A percentile compares a stretch with the other conserved stretches of the same genome.
phyloP scores from a whole-genome alignment of 306 rosid genomes.

The Rosa rugosa region DNA sequence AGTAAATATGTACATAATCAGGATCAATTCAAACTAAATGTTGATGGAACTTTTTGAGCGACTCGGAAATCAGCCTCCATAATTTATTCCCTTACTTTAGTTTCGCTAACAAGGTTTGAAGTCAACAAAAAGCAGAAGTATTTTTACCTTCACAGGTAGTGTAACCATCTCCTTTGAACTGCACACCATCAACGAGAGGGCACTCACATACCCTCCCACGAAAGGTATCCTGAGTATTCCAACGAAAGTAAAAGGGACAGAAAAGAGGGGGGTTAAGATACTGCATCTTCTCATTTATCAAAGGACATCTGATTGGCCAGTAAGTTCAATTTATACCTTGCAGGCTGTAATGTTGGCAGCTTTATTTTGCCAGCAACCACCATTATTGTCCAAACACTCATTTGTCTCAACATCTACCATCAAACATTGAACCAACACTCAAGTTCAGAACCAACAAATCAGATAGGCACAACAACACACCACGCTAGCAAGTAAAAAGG shows the following conservation, averaged over 20 bases:
- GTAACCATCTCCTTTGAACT: constrained; percentile 99
- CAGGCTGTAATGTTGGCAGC: constrained; percentile 88
- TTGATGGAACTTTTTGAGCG: neutral
- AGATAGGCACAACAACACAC: constrained; percentile 9
- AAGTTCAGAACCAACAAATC: constrained; percentile 24
- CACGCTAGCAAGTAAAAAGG: constrained; percentile 18
- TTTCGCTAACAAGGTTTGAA: neutral
- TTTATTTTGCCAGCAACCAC: constrained; percentile 95
- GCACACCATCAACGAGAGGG: constrained; percentile 95
- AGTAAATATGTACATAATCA: neutral
- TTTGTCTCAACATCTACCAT: constrained; percentile 92
- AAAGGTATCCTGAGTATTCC: constrained; percentile 77
- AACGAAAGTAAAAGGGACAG: constrained; percentile 16
- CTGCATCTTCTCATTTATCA: neutral
- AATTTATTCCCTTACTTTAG: neutral
- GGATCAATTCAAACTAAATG: neutral
- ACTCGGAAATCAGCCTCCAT: neutral
- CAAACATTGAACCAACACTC: constrained; percentile 10
- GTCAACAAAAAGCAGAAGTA: neutral
- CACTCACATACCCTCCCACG: constrained; percentile 98
- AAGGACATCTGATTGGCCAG: constrained; percentile 14
- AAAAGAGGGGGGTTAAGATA: neutral
- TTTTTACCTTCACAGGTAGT: constrained; percentile 75
- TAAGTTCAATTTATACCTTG: constrained; percentile 58
- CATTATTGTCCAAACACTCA: constrained; percentile 88